A percentile compares a stretch with the other conserved stretches of the same genome.
Conservation (phyloP, 768 basidiomycete genomes). For the Russula griseocarnosa region DNA sequence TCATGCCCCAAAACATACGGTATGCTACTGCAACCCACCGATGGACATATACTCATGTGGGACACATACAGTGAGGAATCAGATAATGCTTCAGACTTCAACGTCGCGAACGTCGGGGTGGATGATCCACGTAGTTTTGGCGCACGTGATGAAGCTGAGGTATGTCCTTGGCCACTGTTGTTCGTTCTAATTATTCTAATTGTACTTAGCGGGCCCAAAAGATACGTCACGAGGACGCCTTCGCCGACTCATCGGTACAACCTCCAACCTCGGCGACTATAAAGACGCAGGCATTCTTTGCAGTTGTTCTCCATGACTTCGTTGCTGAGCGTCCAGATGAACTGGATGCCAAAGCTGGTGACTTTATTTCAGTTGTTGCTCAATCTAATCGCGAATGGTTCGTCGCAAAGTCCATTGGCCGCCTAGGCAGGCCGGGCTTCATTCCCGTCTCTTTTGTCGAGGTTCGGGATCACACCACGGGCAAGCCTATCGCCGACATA, state of each 20-base stretch:
- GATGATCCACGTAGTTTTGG: constrained; percentile 26
- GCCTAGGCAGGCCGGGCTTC: constrained; percentile 92
- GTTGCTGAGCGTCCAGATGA: constrained; percentile 94
- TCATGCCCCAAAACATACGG: constrained; percentile 86
- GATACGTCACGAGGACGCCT: too few species aligned
- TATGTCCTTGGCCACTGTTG: too few species aligned
- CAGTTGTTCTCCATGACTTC: constrained; percentile 94
- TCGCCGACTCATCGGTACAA: constrained; percentile 34
- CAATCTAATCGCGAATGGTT: constrained; percentile 99
- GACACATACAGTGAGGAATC: constrained; percentile 58
- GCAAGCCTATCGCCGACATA: constrained; percentile 70
- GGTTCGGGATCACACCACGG: constrained; percentile 88
- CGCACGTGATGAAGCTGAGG: constrained; percentile 33
- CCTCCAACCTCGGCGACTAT: constrained; percentile 5
- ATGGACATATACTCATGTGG: constrained; percentile 1
- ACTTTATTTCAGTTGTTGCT: constrained; percentile 93
- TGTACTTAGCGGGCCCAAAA: too few species aligned
- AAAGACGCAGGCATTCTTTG: constrained; percentile 75
- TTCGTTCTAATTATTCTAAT: too few species aligned
- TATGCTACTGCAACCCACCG: constrained; percentile 38
- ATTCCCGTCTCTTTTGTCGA: constrained; percentile 98
- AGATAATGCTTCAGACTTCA: constrained; percentile 70
- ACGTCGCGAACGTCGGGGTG: constrained; percentile 37
- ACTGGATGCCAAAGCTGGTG: constrained; percentile 90
- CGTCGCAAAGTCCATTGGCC: constrained; percentile 96